Evolutionary conservation across 225 moss, liverwort and hornwort species (phyloP), one percentile per base, ranked within the genome.

Genomic region (Rhytidiadelphus loreus): DNA sequence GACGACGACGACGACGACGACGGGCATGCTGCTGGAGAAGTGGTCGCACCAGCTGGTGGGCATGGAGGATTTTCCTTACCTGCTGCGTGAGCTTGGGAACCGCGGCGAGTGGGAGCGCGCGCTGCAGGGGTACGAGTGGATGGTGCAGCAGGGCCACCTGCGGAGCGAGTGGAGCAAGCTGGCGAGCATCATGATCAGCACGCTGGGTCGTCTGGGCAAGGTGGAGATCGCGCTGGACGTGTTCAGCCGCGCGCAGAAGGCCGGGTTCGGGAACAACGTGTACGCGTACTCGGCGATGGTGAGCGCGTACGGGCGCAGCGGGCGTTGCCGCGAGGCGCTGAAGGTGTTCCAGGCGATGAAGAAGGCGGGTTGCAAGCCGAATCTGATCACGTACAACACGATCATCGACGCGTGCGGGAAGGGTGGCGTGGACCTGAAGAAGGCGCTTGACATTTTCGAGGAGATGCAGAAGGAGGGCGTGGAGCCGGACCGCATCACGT

Each of bases 381-480:
- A 98, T 64, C 87, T 98, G 81, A 96, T 98, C 43, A 98, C 98
- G 8, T 98, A 98, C 79, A 98, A 98, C 86, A 97, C 98, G 5
- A 95, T 98, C 63, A 98, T 98, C 83, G 98, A 98, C 81, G 98
- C 98, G 20, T 98, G 98, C 86, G 98, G 98, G 71, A 98, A 98
- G 91, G 98, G 98, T 14, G 98, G 98, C 17, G 98, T 98, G 57
- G 96, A 98, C 83, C 81, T 98, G 82, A 96, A 93, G 88, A 96
- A 95, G 88, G 98, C 98, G 5, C 91, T 97, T 15, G 97, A 98
- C 81, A 96, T 98, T 46, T 98, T 98, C 64, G 97, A 98, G 39
- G 98, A 98, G 94, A 98, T 98, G 98, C 98, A 98, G 86, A 94
- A 94, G 88, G 97, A 97, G 84, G 98, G 98, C 32, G 98, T 98